A percentile compares a stretch with the other conserved stretches of the same genome.
phyloP scores from a whole-genome alignment of 140 eudicot species.

The Bidens hawaiensis region DNA sequence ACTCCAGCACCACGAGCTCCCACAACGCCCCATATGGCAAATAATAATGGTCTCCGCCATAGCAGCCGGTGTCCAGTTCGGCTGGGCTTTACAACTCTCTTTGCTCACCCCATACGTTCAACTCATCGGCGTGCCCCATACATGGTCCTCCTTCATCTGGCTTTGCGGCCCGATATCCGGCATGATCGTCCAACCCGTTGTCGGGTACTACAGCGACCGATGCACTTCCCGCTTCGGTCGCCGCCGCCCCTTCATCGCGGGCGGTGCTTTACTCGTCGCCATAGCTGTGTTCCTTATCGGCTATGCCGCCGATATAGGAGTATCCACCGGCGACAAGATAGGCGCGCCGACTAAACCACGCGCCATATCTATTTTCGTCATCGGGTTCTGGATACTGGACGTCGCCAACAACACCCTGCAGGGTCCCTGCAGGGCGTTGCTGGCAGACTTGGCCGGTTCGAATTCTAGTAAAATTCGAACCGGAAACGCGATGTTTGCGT shows the following conservation, averaged over 20 bases:
- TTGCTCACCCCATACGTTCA: conserved; percentile 70
- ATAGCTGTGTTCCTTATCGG: conserved; percentile 59
- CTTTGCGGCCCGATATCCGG: conserved; percentile 81
- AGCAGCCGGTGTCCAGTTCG: conserved; percentile 79
- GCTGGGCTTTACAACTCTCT: conserved; percentile 78
- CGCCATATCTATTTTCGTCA: conserved; percentile 44
- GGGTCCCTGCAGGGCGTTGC: conserved; percentile 62
- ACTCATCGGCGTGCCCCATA: conserved; percentile 54
- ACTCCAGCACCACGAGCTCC: conserved; percentile 17
- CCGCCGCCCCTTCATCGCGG: conserved; percentile 60
- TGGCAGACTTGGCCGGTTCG: conserved; percentile 50
- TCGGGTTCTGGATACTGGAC: conserved; percentile 74
- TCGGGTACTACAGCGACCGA: conserved; percentile 56
- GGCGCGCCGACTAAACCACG: conserved; percentile 25
- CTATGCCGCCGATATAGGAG: conserved; percentile 66
- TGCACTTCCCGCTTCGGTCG: conserved; percentile 59
- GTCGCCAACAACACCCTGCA: conserved; percentile 67
- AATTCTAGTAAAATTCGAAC: conserved; percentile 23
- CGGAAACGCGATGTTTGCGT: conserved; percentile 49
- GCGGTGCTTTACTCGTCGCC: conserved; percentile 40
- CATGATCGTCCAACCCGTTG: conserved; percentile 63
- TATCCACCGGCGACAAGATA: conserved; percentile 43
- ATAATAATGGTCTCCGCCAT: conserved; percentile 45
- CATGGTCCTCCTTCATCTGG: conserved; percentile 67
- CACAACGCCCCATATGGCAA: conserved; percentile 38